Base-by-base conservation (phyloP, 2,329 filamentous ascomycete species). In the Xylaria sp. region DNA sequence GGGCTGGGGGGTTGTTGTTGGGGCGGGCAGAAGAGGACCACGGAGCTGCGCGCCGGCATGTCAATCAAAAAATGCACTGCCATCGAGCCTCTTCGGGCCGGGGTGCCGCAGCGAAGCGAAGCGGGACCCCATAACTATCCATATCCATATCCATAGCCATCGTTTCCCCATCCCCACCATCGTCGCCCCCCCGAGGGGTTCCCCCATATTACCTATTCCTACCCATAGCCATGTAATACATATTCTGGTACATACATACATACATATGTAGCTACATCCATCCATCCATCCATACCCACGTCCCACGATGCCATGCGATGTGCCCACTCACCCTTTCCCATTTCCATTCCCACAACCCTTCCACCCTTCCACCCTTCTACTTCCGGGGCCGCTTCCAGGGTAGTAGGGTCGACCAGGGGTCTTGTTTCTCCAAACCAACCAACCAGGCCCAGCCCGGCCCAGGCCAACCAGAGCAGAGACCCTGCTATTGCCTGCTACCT, bases 21-120 rank as follows among this genome's bases (percentile, higher is more conserved):
- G 47, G 48, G n/a, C 12, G 21, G n/a, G 21, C 48, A 7, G 11
- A 34, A 17, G 61, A 65, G 68, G 66, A 58, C 64, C 45, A 59
- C 74, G 76, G 76, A 77, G 75, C 70, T 71, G 65, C 74, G 75
- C 67, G 76, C 76, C 76, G 76, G 70, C 74, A 72, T 60, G 61
- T 77, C 73, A 77, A 78, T 77, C 73, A 74, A 76, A 67, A 14
- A 19, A 72, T 72, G 69, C 62, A 67, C 61, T 72, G 72, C 61
- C 61, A 64, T 56, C 56, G 57, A 65, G 73, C 71, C 73, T 75
- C 69, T 70, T 74, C 76, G 77, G 76, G 68, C 77, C 76, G 77
- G 75, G 69, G 71, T 75, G 75, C 77, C 77, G 77, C 73, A 73
- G 72, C 69, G 65, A 68, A 36, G 72, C 65, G 69, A 27, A 27